These are phyloP conservation scores for Rhododendron molle DNA, from an alignment of 148 eudicot genomes.

Conservation along the genomic window DNA sequence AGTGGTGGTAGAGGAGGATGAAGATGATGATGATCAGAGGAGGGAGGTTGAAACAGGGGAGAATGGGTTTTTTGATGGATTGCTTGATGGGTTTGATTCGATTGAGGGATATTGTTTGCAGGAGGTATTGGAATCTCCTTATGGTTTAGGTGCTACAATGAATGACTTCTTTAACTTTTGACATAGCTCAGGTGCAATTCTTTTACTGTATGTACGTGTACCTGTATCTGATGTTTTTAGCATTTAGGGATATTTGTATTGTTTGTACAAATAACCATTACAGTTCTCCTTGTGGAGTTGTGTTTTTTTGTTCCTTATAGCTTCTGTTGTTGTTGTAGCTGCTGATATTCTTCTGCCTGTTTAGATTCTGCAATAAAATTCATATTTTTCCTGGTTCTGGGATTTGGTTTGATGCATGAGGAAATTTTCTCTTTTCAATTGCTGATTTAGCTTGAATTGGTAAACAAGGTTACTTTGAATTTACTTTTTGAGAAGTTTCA, in stretches of 20 bases:
- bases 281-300: background rate
- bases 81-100: conserved; percentile 38
- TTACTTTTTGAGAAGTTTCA: background rate
- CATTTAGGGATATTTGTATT: background rate
- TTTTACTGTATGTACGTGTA: background rate
- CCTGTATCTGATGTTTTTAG: background rate
- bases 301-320: background rate
- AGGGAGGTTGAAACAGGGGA: conserved; percentile 11
- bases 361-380: conserved; percentile 1
- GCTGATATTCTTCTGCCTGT: background rate
- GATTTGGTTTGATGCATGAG: background rate
- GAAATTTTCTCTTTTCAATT: background rate
- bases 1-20: conserved; percentile 12
- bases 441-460: background rate
- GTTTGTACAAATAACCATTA: background rate
- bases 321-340: background rate
- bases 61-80: conserved; percentile 32
- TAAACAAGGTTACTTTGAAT: background rate
- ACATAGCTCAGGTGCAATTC: conserved; percentile 11
- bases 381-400: background rate
- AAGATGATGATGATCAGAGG: conserved; percentile 1
- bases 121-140: conserved; percentile 22
- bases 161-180: conserved; percentile 31
- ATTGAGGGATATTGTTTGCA: conserved; percentile 27
- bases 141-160: conserved; percentile 21